phyloP scores from a whole-genome alignment of 1,139 yeast species.

The Starmera stellimalicola region DNA sequence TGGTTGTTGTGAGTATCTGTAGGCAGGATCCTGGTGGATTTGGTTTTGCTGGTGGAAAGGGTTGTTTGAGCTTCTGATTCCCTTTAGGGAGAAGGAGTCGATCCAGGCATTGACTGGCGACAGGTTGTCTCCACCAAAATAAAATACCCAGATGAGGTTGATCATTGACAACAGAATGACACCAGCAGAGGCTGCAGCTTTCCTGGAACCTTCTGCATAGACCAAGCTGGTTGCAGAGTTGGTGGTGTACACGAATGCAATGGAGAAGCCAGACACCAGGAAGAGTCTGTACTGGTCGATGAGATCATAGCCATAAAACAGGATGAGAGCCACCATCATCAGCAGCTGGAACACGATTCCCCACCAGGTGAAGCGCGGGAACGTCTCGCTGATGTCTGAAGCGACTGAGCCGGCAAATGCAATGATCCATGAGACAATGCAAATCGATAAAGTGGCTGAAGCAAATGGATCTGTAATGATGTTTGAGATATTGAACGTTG shows the following conservation, averaged over 20 bases:
- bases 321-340: constrained; percentile 43
- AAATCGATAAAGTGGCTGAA: constrained; percentile 52
- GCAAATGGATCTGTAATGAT: constrained; percentile 65
- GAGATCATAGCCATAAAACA: constrained; percentile 57
- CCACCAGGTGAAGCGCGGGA: constrained; percentile 95
- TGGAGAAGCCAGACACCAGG: constrained; percentile 24
- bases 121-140: constrained; percentile 76
- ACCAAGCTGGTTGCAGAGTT: constrained; percentile 76
- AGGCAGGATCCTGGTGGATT: constrained; percentile 3
- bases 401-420: constrained; percentile 84
- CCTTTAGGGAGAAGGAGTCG: constrained; percentile 56
- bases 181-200: constrained; percentile 90
- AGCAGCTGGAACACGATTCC: constrained; percentile 78
- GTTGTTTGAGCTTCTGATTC: constrained; percentile 27
- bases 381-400: constrained; percentile 32
- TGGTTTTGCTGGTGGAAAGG: constrained; percentile 12
- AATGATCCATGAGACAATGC: constrained; percentile 68
- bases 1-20: background rate
- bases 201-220: constrained; percentile 53
- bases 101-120: constrained; percentile 76
- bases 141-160: constrained; percentile 74
- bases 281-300: constrained; percentile 58
- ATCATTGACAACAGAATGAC: constrained; percentile 74
- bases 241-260: constrained; percentile 72
- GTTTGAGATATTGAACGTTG: constrained; percentile 32